phyloP scores from a whole-genome alignment of 1,284 basidiomycete genomes.

The Hymenochaete sp. region DNA sequence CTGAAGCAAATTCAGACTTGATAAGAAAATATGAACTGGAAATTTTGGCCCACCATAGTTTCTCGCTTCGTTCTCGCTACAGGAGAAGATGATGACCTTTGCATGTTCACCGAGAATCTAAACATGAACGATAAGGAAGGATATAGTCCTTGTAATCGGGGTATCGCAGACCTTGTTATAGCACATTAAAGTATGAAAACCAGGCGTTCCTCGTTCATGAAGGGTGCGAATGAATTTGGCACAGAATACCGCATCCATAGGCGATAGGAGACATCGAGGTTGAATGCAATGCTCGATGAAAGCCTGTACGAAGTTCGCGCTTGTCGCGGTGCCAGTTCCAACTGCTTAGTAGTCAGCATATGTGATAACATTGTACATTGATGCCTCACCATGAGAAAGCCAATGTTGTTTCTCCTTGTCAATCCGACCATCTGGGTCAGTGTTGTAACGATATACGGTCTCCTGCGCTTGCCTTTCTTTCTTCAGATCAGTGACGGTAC shows the following conservation, averaged over 20 bases:
- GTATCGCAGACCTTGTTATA: slow-evolving; percentile 67
- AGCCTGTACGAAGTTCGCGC: slow-evolving; percentile 44
- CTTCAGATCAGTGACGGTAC: slow-evolving; percentile 11
- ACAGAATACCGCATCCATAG: slow-evolving; percentile 93
- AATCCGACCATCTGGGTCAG: slow-evolving; percentile 37
- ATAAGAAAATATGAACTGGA: slow-evolving; percentile 8
- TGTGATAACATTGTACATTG: slow-evolving; percentile 1
- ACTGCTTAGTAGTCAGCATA: slow-evolving; percentile 5
- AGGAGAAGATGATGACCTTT: slow-evolving; percentile 81
- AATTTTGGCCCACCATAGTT: slow-evolving; percentile 67
- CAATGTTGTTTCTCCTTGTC: slow-evolving; percentile 79
- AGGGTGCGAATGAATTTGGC: slow-evolving; percentile 85
- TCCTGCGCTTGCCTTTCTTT: slow-evolving; percentile 18
- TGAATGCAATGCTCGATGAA: slow-evolving; percentile 89
- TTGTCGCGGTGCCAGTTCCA: slow-evolving; percentile 27
- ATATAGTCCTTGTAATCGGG: background rate
- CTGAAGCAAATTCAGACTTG: slow-evolving; percentile 31
- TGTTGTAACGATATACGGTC: slow-evolving; percentile 17
- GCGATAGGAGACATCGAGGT: slow-evolving; percentile 85
- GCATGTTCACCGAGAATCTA: slow-evolving; percentile 79
- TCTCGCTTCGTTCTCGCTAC: slow-evolving; percentile 91
- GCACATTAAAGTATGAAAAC: slow-evolving; percentile 79
- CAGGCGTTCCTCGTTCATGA: slow-evolving; percentile 78
- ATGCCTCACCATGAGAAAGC: slow-evolving; percentile 68
- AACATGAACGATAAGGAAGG: background rate